Evolutionary conservation across 1,139 yeast genomes (phyloP), one percentile per base, ranked within the genome.

Genomic region (Diutina neorugosa): DNA sequence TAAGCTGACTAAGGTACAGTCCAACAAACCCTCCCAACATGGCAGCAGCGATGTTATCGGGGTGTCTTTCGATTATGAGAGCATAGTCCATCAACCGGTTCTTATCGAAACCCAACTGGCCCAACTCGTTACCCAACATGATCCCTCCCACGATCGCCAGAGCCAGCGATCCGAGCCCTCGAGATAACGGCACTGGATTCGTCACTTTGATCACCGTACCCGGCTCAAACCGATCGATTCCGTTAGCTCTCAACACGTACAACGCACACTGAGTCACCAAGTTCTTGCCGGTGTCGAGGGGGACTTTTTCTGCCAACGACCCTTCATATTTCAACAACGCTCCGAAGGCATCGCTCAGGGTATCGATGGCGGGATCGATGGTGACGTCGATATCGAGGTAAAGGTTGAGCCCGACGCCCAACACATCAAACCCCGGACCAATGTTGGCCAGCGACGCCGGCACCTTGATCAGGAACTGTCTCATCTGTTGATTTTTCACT

Each of bases 11-110:
- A 64, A 93, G 77, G 68, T 87, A 93, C 1, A 96, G 88, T 42
- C 98, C 98, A 44, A 91, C 96, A 68, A 93, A 93, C 4, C 98
- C 98, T 55, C 98, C 98, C 81, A 91, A 84, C 96, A 93, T 89
- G 50, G 98, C 96, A 41, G 98, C 98, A 21, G 97, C 91, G 63
- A 93, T 91, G 68, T 93, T 93, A 69, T 93, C 98, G 40, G 98
- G 98, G 63, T 93, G 98, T 65, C 98, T 82, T 71, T 93, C 98
- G 61, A 93, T 91, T 91, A 93, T 87, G 60, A 93, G 77, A 67
- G 97, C 89, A 72, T 87, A 93, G 69, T 93, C 98, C 63, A 93
- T 76, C 82, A 93, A 78, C 61, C 98, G 77, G 60, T 80, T 83
- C 67, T 86, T 91, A 54, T 84, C 73, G 57, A 89, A 80, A 1